Conservation (phyloP, 352 stramenopile species). For the Phytophthora sansomeana region DNA sequence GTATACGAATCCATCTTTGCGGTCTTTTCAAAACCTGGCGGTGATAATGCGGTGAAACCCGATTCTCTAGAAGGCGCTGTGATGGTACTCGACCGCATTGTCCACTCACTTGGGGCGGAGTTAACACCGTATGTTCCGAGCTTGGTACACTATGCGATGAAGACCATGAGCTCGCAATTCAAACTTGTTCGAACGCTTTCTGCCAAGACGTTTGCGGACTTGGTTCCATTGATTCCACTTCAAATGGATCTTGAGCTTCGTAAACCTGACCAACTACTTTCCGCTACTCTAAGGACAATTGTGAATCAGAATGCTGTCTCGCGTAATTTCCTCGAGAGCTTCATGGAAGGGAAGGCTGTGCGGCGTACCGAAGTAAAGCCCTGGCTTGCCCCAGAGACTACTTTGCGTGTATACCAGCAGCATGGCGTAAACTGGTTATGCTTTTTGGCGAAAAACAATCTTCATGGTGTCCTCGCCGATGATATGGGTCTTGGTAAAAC, state of each 20-base stretch:
- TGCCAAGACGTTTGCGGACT: constrained; percentile 70
- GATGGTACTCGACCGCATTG: constrained; percentile 67
- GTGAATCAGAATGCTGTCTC: constrained; percentile 63
- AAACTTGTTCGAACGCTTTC: constrained; percentile 53
- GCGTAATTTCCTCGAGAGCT: constrained; percentile 69
- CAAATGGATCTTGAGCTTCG: constrained; percentile 71
- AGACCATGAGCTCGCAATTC: constrained; percentile 61
- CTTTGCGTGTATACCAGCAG: constrained; percentile 78
- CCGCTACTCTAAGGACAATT: constrained; percentile 35
- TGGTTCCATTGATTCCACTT: constrained; percentile 75
- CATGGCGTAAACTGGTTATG: constrained; percentile 81
- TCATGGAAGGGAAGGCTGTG: constrained; percentile 69
- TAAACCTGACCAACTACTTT: constrained; percentile 9
- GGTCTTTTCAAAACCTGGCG: constrained; percentile 24
- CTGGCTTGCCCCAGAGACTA: constrained; percentile 40
- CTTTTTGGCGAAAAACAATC: constrained; percentile 74
- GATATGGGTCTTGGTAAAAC: constrained; percentile 96
- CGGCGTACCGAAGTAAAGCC: constrained; percentile 39
- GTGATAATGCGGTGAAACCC: constrained; percentile 1
- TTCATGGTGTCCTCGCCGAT: constrained; percentile 86
- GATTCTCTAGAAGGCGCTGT: constrained; percentile 51
- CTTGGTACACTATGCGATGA: constrained; percentile 76
- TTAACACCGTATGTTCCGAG: constrained; percentile 72
- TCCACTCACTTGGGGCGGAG: constrained; percentile 37
- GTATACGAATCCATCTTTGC: constrained; percentile 64